phyloP scores from a whole-genome alignment of 352 stramenopile species.

The Aphanomyces astaci region DNA sequence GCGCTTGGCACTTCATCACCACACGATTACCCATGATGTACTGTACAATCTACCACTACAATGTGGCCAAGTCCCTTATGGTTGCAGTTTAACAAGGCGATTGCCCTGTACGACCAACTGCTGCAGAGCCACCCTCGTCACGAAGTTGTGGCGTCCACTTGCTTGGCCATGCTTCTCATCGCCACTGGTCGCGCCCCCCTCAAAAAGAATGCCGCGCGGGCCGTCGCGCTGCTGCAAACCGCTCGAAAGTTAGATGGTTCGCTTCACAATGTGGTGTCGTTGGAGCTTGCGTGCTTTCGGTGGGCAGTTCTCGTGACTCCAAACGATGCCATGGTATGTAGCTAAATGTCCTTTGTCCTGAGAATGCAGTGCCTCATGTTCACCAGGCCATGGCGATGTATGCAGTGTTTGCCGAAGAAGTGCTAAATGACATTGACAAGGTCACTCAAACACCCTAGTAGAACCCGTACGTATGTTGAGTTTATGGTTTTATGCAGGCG shows the following conservation, averaged over 20 bases:
- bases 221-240: constrained; percentile 32
- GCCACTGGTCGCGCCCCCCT: not conserved
- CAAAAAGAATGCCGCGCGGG: constrained; percentile 28
- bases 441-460: no score
- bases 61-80: no score
- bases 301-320: constrained; percentile 57
- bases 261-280: constrained; percentile 27
- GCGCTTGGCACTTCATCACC: constrained; percentile 6
- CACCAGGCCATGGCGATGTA: constrained; percentile 54
- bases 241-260: constrained; percentile 23
- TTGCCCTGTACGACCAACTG: not conserved
- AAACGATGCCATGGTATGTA: constrained; percentile 39
- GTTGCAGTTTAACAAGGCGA: constrained; percentile 11
- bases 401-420: constrained; percentile 50
- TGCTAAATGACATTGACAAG: constrained; percentile 44
- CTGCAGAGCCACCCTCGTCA: not conserved
- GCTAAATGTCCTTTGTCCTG: not conserved
- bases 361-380: not conserved
- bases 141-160: constrained; percentile 4
- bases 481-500: constrained; percentile 26
- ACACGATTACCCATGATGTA: constrained; percentile 9
- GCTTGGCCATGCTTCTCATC: constrained; percentile 1
- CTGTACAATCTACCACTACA: not conserved
- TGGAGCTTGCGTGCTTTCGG: constrained; percentile 48
- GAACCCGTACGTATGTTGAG: constrained; percentile 30